Evolutionary conservation across 2,329 filamentous ascomycete genomes (phyloP).

Genomic region (Xylaria sp.): DNA sequence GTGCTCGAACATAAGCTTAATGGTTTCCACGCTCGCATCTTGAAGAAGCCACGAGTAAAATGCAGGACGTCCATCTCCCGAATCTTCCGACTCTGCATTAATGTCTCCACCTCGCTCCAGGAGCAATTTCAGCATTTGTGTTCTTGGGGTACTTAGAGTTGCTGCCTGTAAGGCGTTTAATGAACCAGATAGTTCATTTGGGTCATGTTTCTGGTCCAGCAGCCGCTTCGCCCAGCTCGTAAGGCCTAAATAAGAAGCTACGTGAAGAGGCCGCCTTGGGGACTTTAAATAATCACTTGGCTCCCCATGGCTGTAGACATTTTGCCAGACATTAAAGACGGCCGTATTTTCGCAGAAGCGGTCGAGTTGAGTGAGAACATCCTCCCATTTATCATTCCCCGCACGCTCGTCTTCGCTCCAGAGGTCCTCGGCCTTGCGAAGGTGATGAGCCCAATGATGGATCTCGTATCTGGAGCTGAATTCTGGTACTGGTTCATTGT

Average conservation of each 20-base stretch:
- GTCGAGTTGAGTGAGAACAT: not conserved
- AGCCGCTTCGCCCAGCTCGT: not conserved
- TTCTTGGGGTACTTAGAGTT: not conserved
- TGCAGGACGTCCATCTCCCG: not conserved
- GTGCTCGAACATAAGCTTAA: not conserved
- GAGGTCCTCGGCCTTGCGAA: not conserved
- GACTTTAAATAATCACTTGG: not conserved
- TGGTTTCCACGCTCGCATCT: not conserved
- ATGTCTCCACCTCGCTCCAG: not conserved
- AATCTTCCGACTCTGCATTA: not conserved
- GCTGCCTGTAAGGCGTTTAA: not conserved
- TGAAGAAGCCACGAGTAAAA: not conserved
- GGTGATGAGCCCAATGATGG: not conserved
- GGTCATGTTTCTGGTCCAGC: not conserved
- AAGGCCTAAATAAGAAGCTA: not conserved
- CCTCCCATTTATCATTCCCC: not conserved
- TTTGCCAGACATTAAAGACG: not conserved
- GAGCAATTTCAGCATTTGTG: not conserved
- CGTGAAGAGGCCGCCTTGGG: not conserved
- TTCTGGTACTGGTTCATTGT: not conserved
- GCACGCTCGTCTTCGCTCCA: conserved; percentile 10
- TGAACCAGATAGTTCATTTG: not conserved
- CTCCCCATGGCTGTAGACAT: not conserved
- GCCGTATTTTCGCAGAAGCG: not conserved
- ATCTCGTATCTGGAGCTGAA: conserved; percentile 2